These are phyloP conservation scores for Lagenaria siceraria DNA, from an alignment of 306 rosid species.

Conservation along the genomic window DNA sequence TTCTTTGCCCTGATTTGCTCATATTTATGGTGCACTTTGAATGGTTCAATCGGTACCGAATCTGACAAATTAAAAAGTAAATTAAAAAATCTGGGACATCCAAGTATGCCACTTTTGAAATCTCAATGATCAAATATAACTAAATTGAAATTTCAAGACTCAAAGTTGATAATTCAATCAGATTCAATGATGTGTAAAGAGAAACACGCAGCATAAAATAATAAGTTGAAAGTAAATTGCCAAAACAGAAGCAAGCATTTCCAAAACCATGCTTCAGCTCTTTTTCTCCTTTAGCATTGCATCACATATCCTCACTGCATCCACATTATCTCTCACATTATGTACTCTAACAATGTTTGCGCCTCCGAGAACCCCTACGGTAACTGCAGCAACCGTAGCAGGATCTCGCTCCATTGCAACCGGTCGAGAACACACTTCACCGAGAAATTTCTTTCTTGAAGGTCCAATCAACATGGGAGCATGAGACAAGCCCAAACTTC, in stretches of 20 bases:
- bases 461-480: conserved; percentile 78
- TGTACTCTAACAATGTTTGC: conserved; percentile 87
- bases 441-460: conserved; percentile 75
- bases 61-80: conserved; percentile 13
- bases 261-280: conserved; percentile 4
- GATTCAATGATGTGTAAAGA: too few species aligned
- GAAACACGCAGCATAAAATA: background rate
- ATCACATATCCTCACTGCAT: conserved; percentile 72
- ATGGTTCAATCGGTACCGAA: conserved; percentile 18
- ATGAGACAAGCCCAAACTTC: conserved; percentile 58
- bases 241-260: background rate
- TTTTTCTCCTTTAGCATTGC: conserved; percentile 40
- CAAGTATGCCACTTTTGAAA: too few species aligned
- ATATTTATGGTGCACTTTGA: conserved; percentile 10
- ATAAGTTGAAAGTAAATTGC: background rate
- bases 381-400: conserved; percentile 67
- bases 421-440: conserved; percentile 44
- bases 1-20: conserved; percentile 30
- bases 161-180: too few species aligned
- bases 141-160: too few species aligned
- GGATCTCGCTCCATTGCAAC: conserved; percentile 58
- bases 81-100: too few species aligned
- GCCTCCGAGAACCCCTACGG: conserved; percentile 51
- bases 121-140: too few species aligned
- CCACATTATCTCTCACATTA: conserved; percentile 62